These are phyloP conservation scores for Candida alai DNA, from an alignment of 805 yeast genomes.

Conservation along the genomic window DNA sequence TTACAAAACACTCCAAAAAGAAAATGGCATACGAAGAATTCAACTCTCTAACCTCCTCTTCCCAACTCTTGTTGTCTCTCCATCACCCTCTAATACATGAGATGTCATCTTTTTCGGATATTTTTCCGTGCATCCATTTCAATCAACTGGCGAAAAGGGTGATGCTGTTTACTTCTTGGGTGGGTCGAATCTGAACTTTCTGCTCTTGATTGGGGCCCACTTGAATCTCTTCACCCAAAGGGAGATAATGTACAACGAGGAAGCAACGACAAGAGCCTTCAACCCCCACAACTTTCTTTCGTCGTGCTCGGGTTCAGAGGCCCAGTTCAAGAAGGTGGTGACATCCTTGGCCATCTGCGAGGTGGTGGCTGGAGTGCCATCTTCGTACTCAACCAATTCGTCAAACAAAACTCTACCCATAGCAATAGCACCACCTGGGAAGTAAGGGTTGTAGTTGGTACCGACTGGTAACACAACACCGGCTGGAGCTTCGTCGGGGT, in stretches of 20 bases:
- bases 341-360: constrained; percentile 99
- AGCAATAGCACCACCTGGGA: constrained; percentile 99
- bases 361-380: constrained; percentile 97
- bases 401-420: constrained; percentile 98
- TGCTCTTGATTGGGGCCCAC: constrained; percentile 94
- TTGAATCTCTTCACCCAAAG: constrained; percentile 96
- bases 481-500: constrained; percentile 98
- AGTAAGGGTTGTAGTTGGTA: constrained; percentile 97
- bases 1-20: constrained; percentile 3
- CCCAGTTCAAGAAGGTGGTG: constrained; percentile 93
- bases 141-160: too few relatives aligned
- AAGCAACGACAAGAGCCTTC: constrained; percentile 79
- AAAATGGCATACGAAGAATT: too few relatives aligned
- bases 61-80: not conserved
- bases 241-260: constrained; percentile 75
- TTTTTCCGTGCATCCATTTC: not conserved
- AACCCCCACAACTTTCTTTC: constrained; percentile 96
- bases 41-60: too few relatives aligned
- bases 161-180: constrained; percentile 67
- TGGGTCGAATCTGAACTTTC: constrained; percentile 90
- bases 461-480: constrained; percentile 94
- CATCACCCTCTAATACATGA: too few relatives aligned
- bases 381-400: constrained; percentile 96
- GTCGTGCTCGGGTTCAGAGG: constrained; percentile 97
- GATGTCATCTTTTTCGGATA: not conserved